Evolutionary conservation across 257 asterid genomes (phyloP).

Genomic region (Perilla frutescens): DNA sequence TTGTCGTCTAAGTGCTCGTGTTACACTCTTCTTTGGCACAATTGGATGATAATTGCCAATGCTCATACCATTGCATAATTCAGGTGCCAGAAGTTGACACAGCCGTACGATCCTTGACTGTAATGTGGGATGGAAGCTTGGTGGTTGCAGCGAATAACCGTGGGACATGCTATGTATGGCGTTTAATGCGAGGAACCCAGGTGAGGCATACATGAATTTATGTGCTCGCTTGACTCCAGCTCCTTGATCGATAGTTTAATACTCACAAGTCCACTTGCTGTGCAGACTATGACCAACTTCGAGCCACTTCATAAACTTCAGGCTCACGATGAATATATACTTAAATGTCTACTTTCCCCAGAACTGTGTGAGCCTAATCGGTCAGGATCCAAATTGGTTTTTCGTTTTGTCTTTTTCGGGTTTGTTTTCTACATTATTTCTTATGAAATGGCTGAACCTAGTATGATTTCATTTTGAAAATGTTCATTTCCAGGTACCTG

Average conservation of each 20-base stretch:
- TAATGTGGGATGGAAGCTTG: slow-evolving; percentile 99
- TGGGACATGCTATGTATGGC: slow-evolving; percentile 97
- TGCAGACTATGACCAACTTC: slow-evolving; percentile 96
- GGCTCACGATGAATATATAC: slow-evolving; percentile 92
- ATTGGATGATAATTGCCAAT: background rate
- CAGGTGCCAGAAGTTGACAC: slow-evolving; percentile 99
- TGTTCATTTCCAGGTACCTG: slow-evolving; percentile 56
- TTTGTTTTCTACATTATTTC: background rate
- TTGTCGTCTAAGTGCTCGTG: background rate
- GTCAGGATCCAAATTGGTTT: slow-evolving; percentile 42
- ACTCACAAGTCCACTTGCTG: slow-evolving; percentile 19
- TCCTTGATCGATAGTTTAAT: background rate
- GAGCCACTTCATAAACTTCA: slow-evolving; percentile 98
- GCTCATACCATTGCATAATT: slow-evolving; percentile 4
- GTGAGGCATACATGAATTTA: slow-evolving; percentile 40
- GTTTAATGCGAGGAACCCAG: slow-evolving; percentile 86
- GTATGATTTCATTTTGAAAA: background rate
- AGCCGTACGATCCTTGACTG: slow-evolving; percentile 88
- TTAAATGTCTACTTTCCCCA: slow-evolving; percentile 95
- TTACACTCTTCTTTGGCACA: background rate
- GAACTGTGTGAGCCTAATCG: slow-evolving; percentile 91
- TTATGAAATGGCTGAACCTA: background rate
- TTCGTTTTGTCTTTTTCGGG: background rate
- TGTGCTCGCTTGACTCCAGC: slow-evolving; percentile 16
- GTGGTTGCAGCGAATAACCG: slow-evolving; percentile 94